Conservation (phyloP, 768 basidiomycete species). For the Lentinus brumalis region DNA sequence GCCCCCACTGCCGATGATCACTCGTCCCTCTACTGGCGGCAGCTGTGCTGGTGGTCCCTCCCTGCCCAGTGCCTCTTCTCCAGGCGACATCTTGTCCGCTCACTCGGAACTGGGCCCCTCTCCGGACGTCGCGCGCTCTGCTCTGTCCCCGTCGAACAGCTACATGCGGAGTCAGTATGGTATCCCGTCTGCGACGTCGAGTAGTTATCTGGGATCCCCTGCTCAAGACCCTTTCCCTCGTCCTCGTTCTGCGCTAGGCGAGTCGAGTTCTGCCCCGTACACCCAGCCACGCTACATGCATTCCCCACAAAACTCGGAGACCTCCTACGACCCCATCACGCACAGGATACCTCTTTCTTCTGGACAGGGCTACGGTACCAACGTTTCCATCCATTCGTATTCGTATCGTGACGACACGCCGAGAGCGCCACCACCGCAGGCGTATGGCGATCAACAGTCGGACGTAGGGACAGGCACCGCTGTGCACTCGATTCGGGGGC, state of each 20-base stretch:
- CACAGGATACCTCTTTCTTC: conserved; percentile 2
- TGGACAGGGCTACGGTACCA: conserved; percentile 7
- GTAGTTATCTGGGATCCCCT: conserved; percentile 32
- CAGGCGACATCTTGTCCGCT: conserved; percentile 10
- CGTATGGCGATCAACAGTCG: conserved; percentile 4
- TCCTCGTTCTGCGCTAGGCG: conserved; percentile 64
- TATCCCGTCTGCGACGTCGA: neutral
- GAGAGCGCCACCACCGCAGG: neutral
- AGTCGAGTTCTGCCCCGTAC: conserved; percentile 39
- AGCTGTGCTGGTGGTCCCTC: conserved; percentile 7
- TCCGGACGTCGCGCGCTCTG: conserved; percentile 6
- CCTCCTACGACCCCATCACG: neutral
- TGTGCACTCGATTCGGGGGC: conserved; percentile 9
- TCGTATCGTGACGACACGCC: conserved; percentile 4
- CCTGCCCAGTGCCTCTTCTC: conserved; percentile 8
- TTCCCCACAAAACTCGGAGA: conserved; percentile 15
- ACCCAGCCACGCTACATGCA: conserved; percentile 11
- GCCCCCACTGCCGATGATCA: conserved; percentile 35
- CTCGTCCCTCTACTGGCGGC: conserved; percentile 21
- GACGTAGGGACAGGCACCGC: neutral
- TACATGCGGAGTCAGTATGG: conserved; percentile 1
- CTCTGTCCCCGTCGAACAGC: conserved; percentile 6
- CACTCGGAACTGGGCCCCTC: neutral
- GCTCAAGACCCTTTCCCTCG: conserved; percentile 59
- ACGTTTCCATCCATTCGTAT: conserved; percentile 2